Evolutionary conservation across 768 basidiomycete species (phyloP), one percentile per base, ranked within the genome.

Genomic region (Suillus americanus): DNA sequence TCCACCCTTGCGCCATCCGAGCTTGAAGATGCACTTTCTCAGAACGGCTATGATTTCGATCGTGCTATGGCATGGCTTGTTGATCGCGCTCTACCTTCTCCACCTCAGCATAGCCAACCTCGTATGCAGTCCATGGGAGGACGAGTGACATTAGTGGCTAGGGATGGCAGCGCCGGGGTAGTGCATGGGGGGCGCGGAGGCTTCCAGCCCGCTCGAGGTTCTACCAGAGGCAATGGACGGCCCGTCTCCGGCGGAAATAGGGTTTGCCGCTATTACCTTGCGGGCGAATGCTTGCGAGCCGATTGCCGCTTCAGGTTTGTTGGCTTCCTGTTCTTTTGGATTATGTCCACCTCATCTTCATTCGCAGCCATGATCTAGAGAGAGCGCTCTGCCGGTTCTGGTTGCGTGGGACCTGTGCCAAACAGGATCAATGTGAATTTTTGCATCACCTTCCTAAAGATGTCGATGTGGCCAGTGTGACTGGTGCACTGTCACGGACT

Each of bases 251-350:
- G 85, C 55, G 89, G 88, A 12, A 91, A 89, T 70, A 82, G 94
- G 64, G 95, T 99, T 33, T 99, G 97, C 77, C 83, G 97, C 62
- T 99, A 99, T 75, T 99, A 95, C 79, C 85, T 99, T 30, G 93
- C 94, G 8, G 97, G 97, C 18, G 96, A 98, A 77, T 99, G 97
- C 73, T 79, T 98, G 64, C 80, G 97, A 55, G 93, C 95, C 50
- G 97, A 99, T 79, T 99, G 97, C 79, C 88, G 97, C 63, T 99
- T 99, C 82, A 98, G 95, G 97, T 97, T 69, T 68, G 86, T 73
- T 30, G 65, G 45, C 9, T 43, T 54, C 23, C 28, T 54, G 5
- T 55, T 3, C 28, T 63, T 43, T 50, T 59, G 30, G 61, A 18
- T 28, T 59, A 59, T 28, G 38, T 41, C 57, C 25, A 41, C 57